A percentile compares a stretch with the other conserved stretches of the same genome.
Conservation (phyloP, 2,329 filamentous ascomycete genomes). For the Blastomyces silverae region DNA sequence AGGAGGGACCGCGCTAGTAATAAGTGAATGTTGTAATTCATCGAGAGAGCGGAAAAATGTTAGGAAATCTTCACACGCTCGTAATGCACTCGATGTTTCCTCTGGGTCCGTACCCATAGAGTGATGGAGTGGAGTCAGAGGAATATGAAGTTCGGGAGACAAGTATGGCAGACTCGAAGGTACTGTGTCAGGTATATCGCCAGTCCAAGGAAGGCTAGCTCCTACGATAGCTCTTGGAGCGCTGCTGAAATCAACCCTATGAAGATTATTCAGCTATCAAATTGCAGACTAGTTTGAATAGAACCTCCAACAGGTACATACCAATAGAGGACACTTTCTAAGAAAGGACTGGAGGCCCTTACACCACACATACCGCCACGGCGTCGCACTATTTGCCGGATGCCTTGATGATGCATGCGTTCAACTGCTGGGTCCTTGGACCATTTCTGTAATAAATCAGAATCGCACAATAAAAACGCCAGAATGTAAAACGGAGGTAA, state of each 20-base stretch:
- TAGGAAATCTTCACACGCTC: conserved; percentile 30
- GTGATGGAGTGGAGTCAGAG: conserved; percentile 17
- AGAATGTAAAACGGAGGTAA: not conserved
- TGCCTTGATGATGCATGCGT: conserved; percentile 28
- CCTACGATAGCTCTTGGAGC: conserved; percentile 29
- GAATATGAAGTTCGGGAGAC: conserved; percentile 23
- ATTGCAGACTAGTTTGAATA: not conserved
- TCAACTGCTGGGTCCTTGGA: conserved; percentile 30
- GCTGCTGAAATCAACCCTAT: conserved; percentile 32
- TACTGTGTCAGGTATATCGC: conserved; percentile 23
- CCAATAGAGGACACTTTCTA: conserved; percentile 33
- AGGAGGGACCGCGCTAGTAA: conserved; percentile 20
- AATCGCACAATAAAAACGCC: not conserved
- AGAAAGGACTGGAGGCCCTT: conserved; percentile 25
- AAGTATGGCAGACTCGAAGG: conserved; percentile 26
- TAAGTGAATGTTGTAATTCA: conserved; percentile 23
- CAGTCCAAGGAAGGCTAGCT: conserved; percentile 30
- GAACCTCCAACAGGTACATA: conserved; percentile 16
- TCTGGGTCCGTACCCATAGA: conserved; percentile 20
- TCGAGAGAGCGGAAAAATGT: conserved; percentile 28
- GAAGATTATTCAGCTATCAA: conserved; percentile 5
- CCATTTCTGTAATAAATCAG: conserved; percentile 28
- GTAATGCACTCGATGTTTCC: conserved; percentile 23
- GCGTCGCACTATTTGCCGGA: conserved; percentile 27
- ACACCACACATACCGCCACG: conserved; percentile 31